phyloP scores from a whole-genome alignment of 2,329 filamentous ascomycete genomes.

The Fusarium globosum region DNA sequence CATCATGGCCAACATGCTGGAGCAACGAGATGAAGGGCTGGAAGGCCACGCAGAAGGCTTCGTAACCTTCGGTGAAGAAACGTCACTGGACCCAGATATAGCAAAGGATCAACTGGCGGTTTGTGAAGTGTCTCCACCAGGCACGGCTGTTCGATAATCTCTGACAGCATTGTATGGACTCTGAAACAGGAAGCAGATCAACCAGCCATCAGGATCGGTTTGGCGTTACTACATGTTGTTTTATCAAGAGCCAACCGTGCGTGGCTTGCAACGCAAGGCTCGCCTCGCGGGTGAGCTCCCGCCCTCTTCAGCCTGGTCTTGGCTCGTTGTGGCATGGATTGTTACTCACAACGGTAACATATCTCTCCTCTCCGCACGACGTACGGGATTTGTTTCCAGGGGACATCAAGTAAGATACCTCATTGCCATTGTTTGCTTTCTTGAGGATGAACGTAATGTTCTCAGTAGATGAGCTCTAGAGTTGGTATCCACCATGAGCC shows the following conservation, averaged over 20 bases:
- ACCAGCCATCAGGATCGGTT: slow-evolving; percentile 30
- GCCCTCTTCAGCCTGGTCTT: slow-evolving; percentile 11
- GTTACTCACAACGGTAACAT: not conserved
- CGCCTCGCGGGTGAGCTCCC: slow-evolving; percentile 15
- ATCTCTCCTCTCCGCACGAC: not conserved
- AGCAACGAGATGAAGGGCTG: slow-evolving; percentile 24
- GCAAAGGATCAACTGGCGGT: slow-evolving; percentile 33
- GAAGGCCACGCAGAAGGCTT: slow-evolving; percentile 31
- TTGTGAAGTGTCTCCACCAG: slow-evolving; percentile 29
- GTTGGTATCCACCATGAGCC: not conserved
- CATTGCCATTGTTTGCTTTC: slow-evolving; percentile 1
- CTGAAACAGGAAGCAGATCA: slow-evolving; percentile 44
- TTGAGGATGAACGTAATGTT: slow-evolving; percentile 27
- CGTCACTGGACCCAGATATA: slow-evolving; percentile 38
- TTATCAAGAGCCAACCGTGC: slow-evolving; percentile 8
- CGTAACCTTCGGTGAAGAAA: slow-evolving; percentile 38
- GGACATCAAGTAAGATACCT: not conserved
- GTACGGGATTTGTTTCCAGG: slow-evolving; percentile 7
- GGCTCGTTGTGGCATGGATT: slow-evolving; percentile 7
- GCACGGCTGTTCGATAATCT: slow-evolving; percentile 22
- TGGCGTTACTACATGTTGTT: slow-evolving; percentile 14
- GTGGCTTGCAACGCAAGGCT: slow-evolving; percentile 36
- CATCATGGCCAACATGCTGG: slow-evolving; percentile 7
- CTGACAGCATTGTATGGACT: slow-evolving; percentile 25
- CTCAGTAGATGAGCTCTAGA: slow-evolving; percentile 1